Base-by-base conservation (phyloP, 83 land plant genomes). In the Larix sibirica region DNA sequence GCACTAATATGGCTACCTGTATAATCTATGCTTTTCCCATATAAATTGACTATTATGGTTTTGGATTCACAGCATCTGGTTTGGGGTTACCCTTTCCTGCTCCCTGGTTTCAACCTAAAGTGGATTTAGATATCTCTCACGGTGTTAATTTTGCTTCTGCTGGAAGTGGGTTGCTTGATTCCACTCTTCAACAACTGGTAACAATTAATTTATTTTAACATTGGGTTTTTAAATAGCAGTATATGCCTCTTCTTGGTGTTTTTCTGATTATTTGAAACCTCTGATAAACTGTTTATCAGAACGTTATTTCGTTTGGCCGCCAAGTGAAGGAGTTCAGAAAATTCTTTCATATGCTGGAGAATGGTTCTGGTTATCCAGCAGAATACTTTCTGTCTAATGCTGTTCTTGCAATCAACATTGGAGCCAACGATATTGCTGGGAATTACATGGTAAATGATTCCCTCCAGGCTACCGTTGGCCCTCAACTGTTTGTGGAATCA, bases 121-220 rank as follows among this genome's bases (percentile, higher is more conserved):
- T 9, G 56, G 17, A 44, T 21, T 38, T 73, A 12, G 77, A 42
- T 44, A n/a, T 23, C 23, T 73, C 77, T 3, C 12, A 73, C 7
- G 81, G 81, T 24, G 81, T 70, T 54, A 79, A 79, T 60, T 79
- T 79, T 79, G 81, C 81, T 61, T 79, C 81, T 62, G 81, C 38
- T 59, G 81, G 80, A 31, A 62, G 65, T 59, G 80, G 80, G 4
- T 23, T 79, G 21, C 80, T 79, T 21, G 80, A 79, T 1, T 59
- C 81, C 38, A 61, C 81, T 26, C 23, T 18, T 31, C 40, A 18
- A 59, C 66, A 79, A 10, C 81, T 79, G 81, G 81, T 79, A 59
- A 33, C 16, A 17, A 17, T 61, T 79, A 12, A 42, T 73, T 16
- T 21, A 38, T 73, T 1, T 50, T 73, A 26, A 24, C n/a, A 40